phyloP scores from a whole-genome alignment of 345 rosid genomes.

The Populus nigra region DNA sequence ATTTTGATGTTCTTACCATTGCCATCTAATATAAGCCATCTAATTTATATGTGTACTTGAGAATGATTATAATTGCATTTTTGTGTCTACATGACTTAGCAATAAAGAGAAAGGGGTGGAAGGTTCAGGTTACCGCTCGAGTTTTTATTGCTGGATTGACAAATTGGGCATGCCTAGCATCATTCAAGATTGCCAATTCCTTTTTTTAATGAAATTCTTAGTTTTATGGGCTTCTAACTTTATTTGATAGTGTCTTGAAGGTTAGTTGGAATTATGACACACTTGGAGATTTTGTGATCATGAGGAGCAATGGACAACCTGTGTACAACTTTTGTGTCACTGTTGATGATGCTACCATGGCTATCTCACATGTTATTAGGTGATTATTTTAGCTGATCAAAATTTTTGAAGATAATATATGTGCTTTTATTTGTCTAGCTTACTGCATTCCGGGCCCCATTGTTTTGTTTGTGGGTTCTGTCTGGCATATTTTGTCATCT shows the following conservation, averaged over 20 bases:
- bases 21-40: background rate
- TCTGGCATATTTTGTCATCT: slow-evolving; percentile 2
- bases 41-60: background rate
- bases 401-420: background rate
- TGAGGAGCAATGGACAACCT: slow-evolving; percentile 96
- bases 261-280: slow-evolving; percentile 92
- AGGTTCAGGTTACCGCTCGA: background rate
- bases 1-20: background rate
- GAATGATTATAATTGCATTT: background rate
- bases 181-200: background rate
- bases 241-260: slow-evolving; percentile 68
- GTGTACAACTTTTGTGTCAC: slow-evolving; percentile 76
- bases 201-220: background rate
- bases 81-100: background rate
- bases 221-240: slow-evolving; percentile 31
- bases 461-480: background rate
- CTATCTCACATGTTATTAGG: slow-evolving; percentile 79
- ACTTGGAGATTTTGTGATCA: slow-evolving; percentile 86
- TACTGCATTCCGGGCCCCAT: background rate
- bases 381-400: slow-evolving; percentile 21
- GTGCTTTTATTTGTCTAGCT: background rate
- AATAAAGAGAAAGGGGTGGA: background rate
- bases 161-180: background rate
- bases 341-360: slow-evolving; percentile 20
- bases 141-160: background rate